Conservation (phyloP, 2,329 filamentous ascomycete genomes). For the Diplodia scrobiculata region DNA sequence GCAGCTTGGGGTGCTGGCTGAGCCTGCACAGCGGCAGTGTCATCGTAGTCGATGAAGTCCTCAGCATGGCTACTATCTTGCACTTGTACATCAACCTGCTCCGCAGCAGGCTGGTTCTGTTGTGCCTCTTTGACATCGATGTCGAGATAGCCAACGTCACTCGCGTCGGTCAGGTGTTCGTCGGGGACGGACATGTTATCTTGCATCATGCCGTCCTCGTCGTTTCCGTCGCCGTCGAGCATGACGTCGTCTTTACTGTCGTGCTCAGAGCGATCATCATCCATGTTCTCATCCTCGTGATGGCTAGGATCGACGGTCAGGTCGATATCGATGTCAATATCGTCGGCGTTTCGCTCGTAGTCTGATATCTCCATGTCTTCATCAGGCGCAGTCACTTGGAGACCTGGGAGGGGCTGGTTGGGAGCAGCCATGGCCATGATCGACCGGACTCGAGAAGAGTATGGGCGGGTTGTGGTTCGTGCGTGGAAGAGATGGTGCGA, state of each 20-base stretch:
- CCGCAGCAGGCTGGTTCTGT: neutral
- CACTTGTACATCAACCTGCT: conserved; percentile 30
- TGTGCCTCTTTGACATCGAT: conserved; percentile 22
- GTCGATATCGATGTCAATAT: conserved; percentile 64
- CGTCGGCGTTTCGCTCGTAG: conserved; percentile 49
- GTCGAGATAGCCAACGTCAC: conserved; percentile 29
- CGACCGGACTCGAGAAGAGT: neutral
- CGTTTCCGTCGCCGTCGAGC: conserved; percentile 39
- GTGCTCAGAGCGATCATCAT: conserved; percentile 50
- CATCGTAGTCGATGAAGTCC: conserved; percentile 29
- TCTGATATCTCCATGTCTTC: conserved; percentile 61
- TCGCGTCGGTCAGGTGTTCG: conserved; percentile 32
- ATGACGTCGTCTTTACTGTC: conserved; percentile 43
- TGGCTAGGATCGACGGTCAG: conserved; percentile 41
- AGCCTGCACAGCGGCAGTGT: conserved; percentile 21
- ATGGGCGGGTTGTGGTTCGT: neutral
- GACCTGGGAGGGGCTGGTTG: conserved; percentile 30
- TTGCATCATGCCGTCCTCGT: conserved; percentile 30
- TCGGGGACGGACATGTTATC: conserved; percentile 29
- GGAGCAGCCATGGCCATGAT: conserved; percentile 29
- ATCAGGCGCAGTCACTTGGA: conserved; percentile 45
- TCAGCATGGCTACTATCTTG: conserved; percentile 31
- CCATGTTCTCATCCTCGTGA: conserved; percentile 56
- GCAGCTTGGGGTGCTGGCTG: neutral
- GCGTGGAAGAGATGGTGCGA: neutral